phyloP scores from a whole-genome alignment of 2,329 filamentous ascomycete genomes.

The Sordariomycetes sp. region DNA sequence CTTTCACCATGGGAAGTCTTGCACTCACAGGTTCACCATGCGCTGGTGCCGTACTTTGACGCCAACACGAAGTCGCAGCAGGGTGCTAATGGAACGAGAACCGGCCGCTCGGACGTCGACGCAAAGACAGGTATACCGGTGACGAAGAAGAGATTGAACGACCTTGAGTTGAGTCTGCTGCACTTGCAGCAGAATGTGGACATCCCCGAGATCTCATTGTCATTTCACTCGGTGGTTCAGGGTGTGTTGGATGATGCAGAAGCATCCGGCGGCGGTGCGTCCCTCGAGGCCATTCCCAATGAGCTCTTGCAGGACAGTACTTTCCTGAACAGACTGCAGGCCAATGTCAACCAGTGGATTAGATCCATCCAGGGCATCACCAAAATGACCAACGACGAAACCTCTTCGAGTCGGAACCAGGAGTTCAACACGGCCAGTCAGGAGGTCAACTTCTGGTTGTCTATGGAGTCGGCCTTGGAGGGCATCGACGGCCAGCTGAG shows the following conservation, averaged over 20 bases:
- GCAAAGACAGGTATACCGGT: slow-evolving; percentile 90
- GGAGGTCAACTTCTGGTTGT: slow-evolving; percentile 98
- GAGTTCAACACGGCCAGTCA: slow-evolving; percentile 70
- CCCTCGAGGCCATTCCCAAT: slow-evolving; percentile 68
- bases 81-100: slow-evolving; percentile 51
- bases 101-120: slow-evolving; percentile 76
- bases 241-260: slow-evolving; percentile 72
- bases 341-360: slow-evolving; percentile 95
- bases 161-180: slow-evolving; percentile 80
- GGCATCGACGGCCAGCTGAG: slow-evolving; percentile 82
- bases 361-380: slow-evolving; percentile 96
- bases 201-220: slow-evolving; percentile 83
- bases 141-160: slow-evolving; percentile 95
- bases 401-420: slow-evolving; percentile 17
- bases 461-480: slow-evolving; percentile 89
- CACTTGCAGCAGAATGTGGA: slow-evolving; percentile 97
- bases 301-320: slow-evolving; percentile 77
- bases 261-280: slow-evolving; percentile 55
- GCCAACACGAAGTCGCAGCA: slow-evolving; percentile 83
- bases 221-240: slow-evolving; percentile 84
- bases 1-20: slow-evolving; percentile 86
- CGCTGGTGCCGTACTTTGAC: slow-evolving; percentile 93
- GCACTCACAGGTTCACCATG: slow-evolving; percentile 84
- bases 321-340: slow-evolving; percentile 89
- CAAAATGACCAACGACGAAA: slow-evolving; percentile 79